Evolutionary conservation across 257 asterid genomes (phyloP), one percentile per base, ranked within the genome.

Genomic region (Solanum etuberosum): DNA sequence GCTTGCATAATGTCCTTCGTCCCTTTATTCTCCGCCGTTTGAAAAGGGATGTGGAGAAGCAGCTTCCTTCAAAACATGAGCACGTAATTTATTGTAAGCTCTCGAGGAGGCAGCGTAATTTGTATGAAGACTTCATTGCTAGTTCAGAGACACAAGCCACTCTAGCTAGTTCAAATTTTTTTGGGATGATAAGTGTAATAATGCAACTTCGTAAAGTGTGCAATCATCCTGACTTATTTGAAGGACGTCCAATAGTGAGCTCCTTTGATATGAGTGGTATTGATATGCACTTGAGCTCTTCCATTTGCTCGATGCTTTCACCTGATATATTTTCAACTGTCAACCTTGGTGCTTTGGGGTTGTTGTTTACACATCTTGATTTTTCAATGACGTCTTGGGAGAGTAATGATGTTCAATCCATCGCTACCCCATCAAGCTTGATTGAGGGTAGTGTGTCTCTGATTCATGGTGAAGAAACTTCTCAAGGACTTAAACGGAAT

Each of bases 151-250:
- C 99, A 6, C 99, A 97, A 91, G 98, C 99, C 63, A 97, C 99
- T 83, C 93, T 97, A 70, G 95, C 98, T 83, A 97, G 98, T 93
- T 54, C 98, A 57, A 97, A 95, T 89, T 97, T 91, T 88, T 97
- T 97, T 91, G 99, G 98, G 87, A 97, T 97, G 99, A 96, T 97
- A 86, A 93, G 99, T 88, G 96, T 97, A 63, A 97, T 97, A 85
- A 97, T 97, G 99, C 99, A 97, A 90, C 99, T 97, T 85, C 99
- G 99, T 84, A 97, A 97, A 90, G 99, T 97, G 90, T 97, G 99
- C 93, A 97, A 97, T 90, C 99, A 97, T 89, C 99, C 99, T 87
- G 99, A 97, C 93, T 91, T 97, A 90, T 97, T 97, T 90, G 99
- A 97, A 93, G 98, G 99, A 23, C 98, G 99, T 43, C 99, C 99